Conservation (phyloP, 805 yeast genomes). For the Brettanomyces bruxellensis region DNA sequence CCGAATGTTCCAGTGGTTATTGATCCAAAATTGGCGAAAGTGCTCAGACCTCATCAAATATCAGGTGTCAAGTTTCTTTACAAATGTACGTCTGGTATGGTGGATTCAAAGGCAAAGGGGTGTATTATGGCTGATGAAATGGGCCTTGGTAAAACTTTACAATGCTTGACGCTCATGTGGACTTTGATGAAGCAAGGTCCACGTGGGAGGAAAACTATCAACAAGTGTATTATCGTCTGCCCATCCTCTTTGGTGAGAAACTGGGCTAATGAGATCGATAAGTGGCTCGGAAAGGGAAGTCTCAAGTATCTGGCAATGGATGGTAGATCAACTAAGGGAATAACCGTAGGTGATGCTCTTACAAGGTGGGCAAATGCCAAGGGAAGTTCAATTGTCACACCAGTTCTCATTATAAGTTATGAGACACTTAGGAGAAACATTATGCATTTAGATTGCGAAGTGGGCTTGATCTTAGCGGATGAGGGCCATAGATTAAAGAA, state of each 20-base stretch:
- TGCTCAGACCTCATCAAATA: slow-evolving; percentile 90
- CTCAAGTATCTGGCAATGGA: slow-evolving; percentile 85
- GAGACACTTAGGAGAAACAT: slow-evolving; percentile 87
- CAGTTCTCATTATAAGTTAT: slow-evolving; percentile 88
- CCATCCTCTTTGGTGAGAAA: slow-evolving; percentile 90
- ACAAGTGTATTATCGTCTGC: slow-evolving; percentile 86
- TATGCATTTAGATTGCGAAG: slow-evolving; percentile 64
- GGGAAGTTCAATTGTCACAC: slow-evolving; percentile 85
- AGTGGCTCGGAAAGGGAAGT: slow-evolving; percentile 93
- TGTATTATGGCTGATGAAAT: slow-evolving; percentile 99
- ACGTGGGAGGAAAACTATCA: slow-evolving; percentile 70
- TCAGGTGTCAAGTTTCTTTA: slow-evolving; percentile 91
- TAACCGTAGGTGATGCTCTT: slow-evolving; percentile 60
- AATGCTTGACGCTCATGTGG: slow-evolving; percentile 90
- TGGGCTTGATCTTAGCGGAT: slow-evolving; percentile 81
- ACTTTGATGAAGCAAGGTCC: slow-evolving; percentile 85
- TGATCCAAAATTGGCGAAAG: slow-evolving; percentile 78
- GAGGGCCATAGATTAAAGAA: slow-evolving; percentile 81
- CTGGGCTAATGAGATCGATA: slow-evolving; percentile 94
- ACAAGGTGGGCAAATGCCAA: slow-evolving; percentile 79
- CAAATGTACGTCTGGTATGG: slow-evolving; percentile 81
- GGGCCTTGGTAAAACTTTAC: slow-evolving; percentile 98
- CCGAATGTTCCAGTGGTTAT: slow-evolving; percentile 94
- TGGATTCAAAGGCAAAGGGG: slow-evolving; percentile 79
- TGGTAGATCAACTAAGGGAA: slow-evolving; percentile 72